Conservation (phyloP, 352 stramenopile genomes). For the Pythium aquatile region DNA sequence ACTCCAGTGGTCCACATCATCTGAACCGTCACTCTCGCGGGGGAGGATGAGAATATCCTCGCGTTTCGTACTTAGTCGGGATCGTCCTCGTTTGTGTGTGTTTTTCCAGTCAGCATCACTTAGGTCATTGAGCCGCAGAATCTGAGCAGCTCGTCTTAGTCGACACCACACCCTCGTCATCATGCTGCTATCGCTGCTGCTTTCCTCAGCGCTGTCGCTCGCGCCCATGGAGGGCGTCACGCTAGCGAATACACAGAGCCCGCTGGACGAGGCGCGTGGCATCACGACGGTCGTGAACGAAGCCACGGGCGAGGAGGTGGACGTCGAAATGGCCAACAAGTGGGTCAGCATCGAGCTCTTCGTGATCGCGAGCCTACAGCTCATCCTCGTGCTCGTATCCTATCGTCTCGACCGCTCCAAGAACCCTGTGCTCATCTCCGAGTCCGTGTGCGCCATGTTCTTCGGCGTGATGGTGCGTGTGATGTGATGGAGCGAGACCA, state of each 20-base stretch:
- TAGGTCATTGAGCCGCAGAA: neutral
- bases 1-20: slow-evolving; percentile 5
- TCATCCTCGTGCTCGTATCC: slow-evolving; percentile 75
- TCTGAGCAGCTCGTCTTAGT: slow-evolving; percentile 8
- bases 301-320: slow-evolving; percentile 30
- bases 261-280: slow-evolving; percentile 24
- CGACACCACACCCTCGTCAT: neutral
- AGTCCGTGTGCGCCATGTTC: slow-evolving; percentile 81
- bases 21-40: slow-evolving; percentile 12
- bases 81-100: neutral
- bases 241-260: neutral
- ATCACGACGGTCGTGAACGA: slow-evolving; percentile 25
- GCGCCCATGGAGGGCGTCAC: slow-evolving; percentile 9
- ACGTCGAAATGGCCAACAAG: slow-evolving; percentile 20
- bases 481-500: neutral
- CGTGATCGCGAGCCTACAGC: slow-evolving; percentile 77
- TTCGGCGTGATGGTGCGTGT: slow-evolving; percentile 75
- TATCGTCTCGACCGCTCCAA: slow-evolving; percentile 76
- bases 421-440: slow-evolving; percentile 68
- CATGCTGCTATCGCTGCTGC: slow-evolving; percentile 17
- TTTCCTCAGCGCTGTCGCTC: slow-evolving; percentile 12
- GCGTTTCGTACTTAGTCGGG: slow-evolving; percentile 4
- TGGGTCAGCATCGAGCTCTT: slow-evolving; percentile 80
- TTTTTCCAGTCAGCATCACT: neutral
- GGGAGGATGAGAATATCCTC: slow-evolving; percentile 16